A percentile compares a stretch with the other conserved stretches of the same genome.
Evolutionary conservation across 768 basidiomycete genomes (phyloP).

Genomic region (Collybiopsis confluens): DNA sequence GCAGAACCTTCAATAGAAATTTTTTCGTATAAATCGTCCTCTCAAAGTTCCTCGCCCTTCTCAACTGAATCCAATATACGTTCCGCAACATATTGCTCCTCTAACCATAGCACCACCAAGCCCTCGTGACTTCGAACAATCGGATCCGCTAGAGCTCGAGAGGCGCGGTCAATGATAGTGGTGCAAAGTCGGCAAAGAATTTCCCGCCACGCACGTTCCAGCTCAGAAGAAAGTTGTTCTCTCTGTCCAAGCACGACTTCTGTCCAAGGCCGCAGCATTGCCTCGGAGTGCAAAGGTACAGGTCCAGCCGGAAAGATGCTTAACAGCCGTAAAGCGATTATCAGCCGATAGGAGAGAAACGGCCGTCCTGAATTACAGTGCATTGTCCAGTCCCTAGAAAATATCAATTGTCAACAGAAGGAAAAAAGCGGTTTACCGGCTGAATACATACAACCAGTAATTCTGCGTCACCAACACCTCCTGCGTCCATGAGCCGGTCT

Average conservation of each 20-base stretch:
- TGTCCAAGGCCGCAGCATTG: constrained; percentile 44
- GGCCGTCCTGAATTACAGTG: constrained; percentile 56
- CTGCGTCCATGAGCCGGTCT: constrained; percentile 42
- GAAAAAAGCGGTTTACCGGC: not conserved
- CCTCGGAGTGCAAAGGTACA: constrained; percentile 19
- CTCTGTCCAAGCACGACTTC: constrained; percentile 46
- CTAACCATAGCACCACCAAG: constrained; percentile 54
- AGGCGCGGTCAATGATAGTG: constrained; percentile 29
- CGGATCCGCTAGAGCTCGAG: constrained; percentile 13
- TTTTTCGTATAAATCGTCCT: no score
- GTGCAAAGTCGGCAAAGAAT: constrained; percentile 37
- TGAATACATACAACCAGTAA: constrained; percentile 75
- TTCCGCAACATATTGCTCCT: constrained; percentile 50
- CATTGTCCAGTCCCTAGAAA: constrained; percentile 73
- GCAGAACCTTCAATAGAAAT: no score
- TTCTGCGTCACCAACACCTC: constrained; percentile 52
- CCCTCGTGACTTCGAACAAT: constrained; percentile 28
- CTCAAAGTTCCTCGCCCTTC: constrained; percentile 40
- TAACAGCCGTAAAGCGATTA: constrained; percentile 66
- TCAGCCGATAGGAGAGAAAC: constrained; percentile 77
- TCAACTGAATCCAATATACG: constrained; percentile 43
- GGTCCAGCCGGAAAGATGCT: constrained; percentile 35
- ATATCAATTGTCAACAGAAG: not conserved
- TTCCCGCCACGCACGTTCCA: constrained; percentile 43
- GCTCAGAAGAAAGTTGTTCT: constrained; percentile 41